These are phyloP conservation scores for Saccharomycopsis synnaedendra DNA, from an alignment of 805 yeast species.

Conservation along the genomic window DNA sequence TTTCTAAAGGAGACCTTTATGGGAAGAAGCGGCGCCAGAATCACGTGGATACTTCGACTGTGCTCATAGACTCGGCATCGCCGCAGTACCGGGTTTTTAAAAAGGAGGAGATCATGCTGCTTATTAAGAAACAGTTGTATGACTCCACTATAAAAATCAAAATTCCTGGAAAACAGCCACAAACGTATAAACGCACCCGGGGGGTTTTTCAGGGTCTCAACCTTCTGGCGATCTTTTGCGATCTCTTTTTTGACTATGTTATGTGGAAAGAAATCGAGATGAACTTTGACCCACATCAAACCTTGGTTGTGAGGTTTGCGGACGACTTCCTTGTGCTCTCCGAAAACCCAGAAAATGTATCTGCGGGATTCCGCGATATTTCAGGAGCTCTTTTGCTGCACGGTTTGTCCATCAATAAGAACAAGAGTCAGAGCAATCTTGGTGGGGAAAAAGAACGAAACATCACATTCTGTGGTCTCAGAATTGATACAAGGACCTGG, in stretches of 20 bases:
- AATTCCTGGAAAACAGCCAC: too few relatives aligned
- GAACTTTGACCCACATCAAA: slow-evolving; percentile 16
- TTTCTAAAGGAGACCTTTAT: too few relatives aligned
- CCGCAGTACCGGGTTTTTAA: neutral
- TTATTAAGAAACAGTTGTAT: slow-evolving; percentile 42
- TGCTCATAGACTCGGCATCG: neutral
- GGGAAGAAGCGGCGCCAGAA: too few relatives aligned
- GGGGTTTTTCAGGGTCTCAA: slow-evolving; percentile 86
- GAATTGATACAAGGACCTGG: slow-evolving; percentile 1
- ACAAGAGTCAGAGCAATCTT: slow-evolving; percentile 1
- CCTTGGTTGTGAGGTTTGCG: slow-evolving; percentile 46
- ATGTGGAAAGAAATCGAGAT: slow-evolving; percentile 20
- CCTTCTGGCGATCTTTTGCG: slow-evolving; percentile 64
- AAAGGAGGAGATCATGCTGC: slow-evolving; percentile 26
- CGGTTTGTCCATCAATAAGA: slow-evolving; percentile 3
- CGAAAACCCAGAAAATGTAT: slow-evolving; percentile 25
- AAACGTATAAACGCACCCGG: slow-evolving; percentile 26
- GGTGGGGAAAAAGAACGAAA: neutral
- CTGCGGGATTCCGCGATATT: slow-evolving; percentile 17
- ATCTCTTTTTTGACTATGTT: slow-evolving; percentile 56
- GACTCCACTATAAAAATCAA: slow-evolving; percentile 29
- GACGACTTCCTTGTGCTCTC: slow-evolving; percentile 81
- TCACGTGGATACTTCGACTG: too few relatives aligned
- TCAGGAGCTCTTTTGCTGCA: neutral
- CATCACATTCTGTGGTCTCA: slow-evolving; percentile 8